Base-by-base conservation (phyloP, 164 flowering plant species). In the Liriodendron chinense region DNA sequence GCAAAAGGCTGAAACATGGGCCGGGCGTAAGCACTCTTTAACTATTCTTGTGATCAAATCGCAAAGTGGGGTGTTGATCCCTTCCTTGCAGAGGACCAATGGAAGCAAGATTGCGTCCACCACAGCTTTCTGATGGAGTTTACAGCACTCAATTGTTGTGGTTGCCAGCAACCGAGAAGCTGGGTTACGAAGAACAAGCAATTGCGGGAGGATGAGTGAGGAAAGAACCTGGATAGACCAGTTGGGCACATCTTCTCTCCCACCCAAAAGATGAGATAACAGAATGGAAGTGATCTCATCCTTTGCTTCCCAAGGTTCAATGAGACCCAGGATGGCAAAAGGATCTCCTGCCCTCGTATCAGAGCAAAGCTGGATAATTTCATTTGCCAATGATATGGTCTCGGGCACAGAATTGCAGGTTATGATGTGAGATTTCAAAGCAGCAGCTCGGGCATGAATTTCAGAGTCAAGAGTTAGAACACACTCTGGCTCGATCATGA, bases 1-100 rank as follows among this genome's bases (percentile, higher is more conserved):
- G 81, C 89, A 92, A 75, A 90, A 85, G 63, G 94, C 86, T 26
- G 96, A 87, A 75, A 85, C 90, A 80, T 92, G 98, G 79, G 87
- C 90, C 0, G 89, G 80, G 80, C 89, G 98, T 84, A 91, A 79
- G 82, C 91, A 90, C 74, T 93, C 98, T 73, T 62, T 92, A 22
- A 89, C 69, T 20, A 92, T 80, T 82, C 85, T 87, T 9, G 92
- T 76, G 47, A 92, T 61, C 22, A 87, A 83, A 72, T 92, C 93
- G 25, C 91, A 87, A 0, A 86, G 79, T 25, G 75, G 84, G 22
- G 74, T 84, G 79, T 89, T 91, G 61, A 94, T 81, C 43, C 98
- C 96, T 18, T 81, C 86, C 49, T 64, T 79, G 23, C 78, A 76
- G 34, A 88, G 81, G 57, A 90, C 70, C 68, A 91, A 64, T 0